Evolutionary conservation across 176 grass and related monocot genomes (phyloP).

Genomic region (Cymbopogon citratus): DNA sequence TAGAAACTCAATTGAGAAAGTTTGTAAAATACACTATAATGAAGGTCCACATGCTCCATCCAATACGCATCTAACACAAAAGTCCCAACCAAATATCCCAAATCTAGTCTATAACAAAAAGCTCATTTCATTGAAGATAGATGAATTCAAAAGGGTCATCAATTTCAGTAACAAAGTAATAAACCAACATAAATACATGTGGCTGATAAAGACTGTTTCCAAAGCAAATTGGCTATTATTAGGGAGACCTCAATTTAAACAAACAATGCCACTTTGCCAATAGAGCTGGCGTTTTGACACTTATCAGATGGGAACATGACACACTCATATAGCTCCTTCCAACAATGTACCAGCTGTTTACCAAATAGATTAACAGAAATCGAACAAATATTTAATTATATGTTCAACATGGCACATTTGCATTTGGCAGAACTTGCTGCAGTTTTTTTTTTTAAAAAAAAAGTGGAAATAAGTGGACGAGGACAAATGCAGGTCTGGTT

Average conservation of each 20-base stretch:
- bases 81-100: not conserved
- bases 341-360: not conserved
- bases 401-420: not conserved
- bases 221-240: not conserved
- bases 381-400: not conserved
- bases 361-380: not conserved
- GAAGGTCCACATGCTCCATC: not conserved
- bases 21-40: not conserved
- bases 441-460: not conserved
- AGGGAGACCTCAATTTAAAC: not conserved
- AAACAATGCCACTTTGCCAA: not conserved
- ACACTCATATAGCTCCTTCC: too few species aligned
- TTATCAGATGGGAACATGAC: not conserved
- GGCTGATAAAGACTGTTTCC: not conserved
- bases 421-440: not conserved
- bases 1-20: conserved; percentile 16
- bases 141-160: not conserved
- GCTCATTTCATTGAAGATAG: not conserved
- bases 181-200: too few species aligned
- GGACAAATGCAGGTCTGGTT: not conserved
- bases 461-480: not conserved
- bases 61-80: not conserved
- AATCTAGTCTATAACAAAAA: not conserved
- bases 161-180: not conserved
- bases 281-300: not conserved